Conservation (phyloP, 768 basidiomycete species). For the Panus rudis region DNA sequence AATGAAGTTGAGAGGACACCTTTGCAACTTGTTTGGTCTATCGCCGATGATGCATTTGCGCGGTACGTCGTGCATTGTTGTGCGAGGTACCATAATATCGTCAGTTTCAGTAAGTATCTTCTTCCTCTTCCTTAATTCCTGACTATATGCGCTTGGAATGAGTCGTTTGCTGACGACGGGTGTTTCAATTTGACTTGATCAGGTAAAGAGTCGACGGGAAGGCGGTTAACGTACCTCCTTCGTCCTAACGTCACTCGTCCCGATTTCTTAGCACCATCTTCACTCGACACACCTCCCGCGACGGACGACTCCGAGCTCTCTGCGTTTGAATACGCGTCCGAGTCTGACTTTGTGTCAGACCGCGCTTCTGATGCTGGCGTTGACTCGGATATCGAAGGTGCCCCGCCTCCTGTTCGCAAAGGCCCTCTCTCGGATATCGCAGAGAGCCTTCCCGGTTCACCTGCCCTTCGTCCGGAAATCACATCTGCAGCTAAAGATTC, state of each 20-base stretch:
- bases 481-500: constrained; percentile 19
- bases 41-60: constrained; percentile 63
- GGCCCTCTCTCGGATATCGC: constrained; percentile 17
- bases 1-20: constrained; percentile 63
- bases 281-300: constrained; percentile 63
- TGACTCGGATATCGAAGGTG: constrained; percentile 18
- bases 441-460: constrained; percentile 20
- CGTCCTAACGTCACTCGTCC: constrained; percentile 69
- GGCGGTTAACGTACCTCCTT: constrained; percentile 71
- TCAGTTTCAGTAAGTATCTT: constrained; percentile 66
- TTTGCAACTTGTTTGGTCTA: constrained; percentile 66
- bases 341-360: constrained; percentile 32
- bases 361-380: constrained; percentile 17
- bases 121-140: neutral
- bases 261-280: constrained; percentile 34
- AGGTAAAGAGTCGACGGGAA: constrained; percentile 51
- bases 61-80: constrained; percentile 81
- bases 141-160: neutral
- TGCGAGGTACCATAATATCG: constrained; percentile 70
- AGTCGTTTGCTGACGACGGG: neutral
- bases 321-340: constrained; percentile 43
- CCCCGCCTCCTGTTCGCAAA: constrained; percentile 3
- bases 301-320: constrained; percentile 61
- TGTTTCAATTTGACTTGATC: neutral
- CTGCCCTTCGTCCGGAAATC: constrained; percentile 23